A percentile compares a stretch with the other conserved stretches of the same genome.
phyloP scores from a whole-genome alignment of 2,329 filamentous ascomycete species.

The Cordyceps militaris region DNA sequence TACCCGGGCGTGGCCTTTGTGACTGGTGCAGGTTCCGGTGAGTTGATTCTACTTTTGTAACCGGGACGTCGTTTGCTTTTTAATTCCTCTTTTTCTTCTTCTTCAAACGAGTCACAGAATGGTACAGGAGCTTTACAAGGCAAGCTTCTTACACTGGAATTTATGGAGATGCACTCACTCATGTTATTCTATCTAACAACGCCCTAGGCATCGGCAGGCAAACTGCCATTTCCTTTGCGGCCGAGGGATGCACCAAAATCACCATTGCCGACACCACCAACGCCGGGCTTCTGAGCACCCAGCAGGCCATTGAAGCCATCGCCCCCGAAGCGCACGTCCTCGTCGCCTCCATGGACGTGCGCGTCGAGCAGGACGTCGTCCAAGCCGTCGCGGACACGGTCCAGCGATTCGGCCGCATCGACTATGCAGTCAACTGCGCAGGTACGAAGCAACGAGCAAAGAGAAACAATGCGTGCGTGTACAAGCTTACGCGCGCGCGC shows the following conservation, averaged over 20 bases:
- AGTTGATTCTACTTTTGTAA: background rate
- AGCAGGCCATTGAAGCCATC: conserved; percentile 22
- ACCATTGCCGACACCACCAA: conserved; percentile 33
- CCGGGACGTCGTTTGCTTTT: too few species aligned
- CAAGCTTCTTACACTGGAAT: too few species aligned
- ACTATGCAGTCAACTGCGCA: conserved; percentile 41
- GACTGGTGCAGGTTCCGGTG: conserved; percentile 27
- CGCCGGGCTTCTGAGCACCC: conserved; percentile 26
- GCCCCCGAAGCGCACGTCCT: conserved; percentile 23
- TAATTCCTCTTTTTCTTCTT: background rate
- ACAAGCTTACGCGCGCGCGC: background rate
- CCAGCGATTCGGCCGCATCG: conserved; percentile 31
- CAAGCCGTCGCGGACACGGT: conserved; percentile 26
- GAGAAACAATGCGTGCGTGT: background rate
- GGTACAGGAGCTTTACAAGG: too few species aligned
- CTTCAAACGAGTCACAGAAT: background rate
- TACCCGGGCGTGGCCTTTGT: conserved; percentile 27
- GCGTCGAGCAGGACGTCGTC: conserved; percentile 27
- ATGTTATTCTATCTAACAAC: background rate
- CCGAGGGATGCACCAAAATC: conserved; percentile 36
- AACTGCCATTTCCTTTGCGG: conserved; percentile 36
- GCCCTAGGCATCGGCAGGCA: conserved; percentile 36
- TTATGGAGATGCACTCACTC: too few species aligned
- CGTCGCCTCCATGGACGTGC: conserved; percentile 27
- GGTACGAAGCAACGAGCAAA: conserved; percentile 19